Evolutionary conservation across 192 early-diverging fungal species (phyloP).

Genomic region (Linnemannia zychae): DNA sequence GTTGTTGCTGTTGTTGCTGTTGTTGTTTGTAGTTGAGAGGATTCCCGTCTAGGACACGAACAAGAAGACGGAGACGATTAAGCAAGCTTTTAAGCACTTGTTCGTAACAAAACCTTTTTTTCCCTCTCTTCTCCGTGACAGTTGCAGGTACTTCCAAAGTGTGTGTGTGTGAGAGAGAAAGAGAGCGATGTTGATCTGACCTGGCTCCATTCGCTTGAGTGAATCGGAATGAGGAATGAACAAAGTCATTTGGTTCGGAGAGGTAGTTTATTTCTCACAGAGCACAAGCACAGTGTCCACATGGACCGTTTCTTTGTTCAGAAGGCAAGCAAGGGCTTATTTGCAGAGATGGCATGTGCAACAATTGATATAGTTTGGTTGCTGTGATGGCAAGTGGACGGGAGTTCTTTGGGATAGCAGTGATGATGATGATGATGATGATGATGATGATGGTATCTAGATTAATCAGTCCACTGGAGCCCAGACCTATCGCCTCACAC

Average conservation of each 20-base stretch:
- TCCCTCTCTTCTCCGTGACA: background rate
- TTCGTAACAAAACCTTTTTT: background rate
- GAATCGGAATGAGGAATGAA: background rate
- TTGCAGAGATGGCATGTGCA: background rate
- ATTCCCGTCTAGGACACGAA: background rate
- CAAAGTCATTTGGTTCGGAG: background rate
- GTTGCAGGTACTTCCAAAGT: background rate
- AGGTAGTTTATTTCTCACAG: background rate
- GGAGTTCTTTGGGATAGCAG: too few relatives aligned
- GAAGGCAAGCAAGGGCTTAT: background rate
- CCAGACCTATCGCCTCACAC: too few relatives aligned
- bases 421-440: background rate
- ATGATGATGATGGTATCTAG: background rate
- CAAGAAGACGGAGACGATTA: background rate
- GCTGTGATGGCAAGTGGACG: too few relatives aligned
- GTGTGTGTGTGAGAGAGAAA: too few relatives aligned
- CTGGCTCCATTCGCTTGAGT: background rate
- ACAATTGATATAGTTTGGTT: too few relatives aligned
- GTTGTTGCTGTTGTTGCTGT: background rate
- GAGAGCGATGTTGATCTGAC: background rate
- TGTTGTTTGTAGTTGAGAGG: background rate
- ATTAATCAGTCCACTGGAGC: too few relatives aligned
- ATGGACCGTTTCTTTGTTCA: background rate
- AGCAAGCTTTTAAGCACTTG: background rate
- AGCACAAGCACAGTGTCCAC: background rate